Conservation (phyloP, 2,329 filamentous ascomycete species). For the Dactylellina parvicollis region DNA sequence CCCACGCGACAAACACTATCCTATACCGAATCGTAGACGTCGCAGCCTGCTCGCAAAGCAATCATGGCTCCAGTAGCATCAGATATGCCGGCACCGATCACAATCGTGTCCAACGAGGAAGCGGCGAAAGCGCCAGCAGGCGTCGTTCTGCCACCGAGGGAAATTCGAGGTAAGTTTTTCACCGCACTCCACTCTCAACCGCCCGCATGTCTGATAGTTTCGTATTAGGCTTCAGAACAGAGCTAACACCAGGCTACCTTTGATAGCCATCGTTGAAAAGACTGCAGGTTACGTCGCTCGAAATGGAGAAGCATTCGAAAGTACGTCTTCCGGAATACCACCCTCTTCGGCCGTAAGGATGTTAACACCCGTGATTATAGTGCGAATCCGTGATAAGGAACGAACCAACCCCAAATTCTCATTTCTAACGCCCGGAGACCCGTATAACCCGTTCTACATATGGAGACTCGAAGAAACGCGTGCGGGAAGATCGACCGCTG, state of each 20-base stretch:
- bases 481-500: constrained; percentile 80
- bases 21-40: not conserved
- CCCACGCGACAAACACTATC: not conserved
- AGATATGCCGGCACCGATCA: constrained; percentile 38
- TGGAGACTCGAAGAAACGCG: constrained; percentile 90
- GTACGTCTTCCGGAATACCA: constrained; percentile 59
- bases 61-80: constrained; percentile 41
- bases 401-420: constrained; percentile 87
- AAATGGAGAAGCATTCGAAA: constrained; percentile 74
- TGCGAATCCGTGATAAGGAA: constrained; percentile 86
- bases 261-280: constrained; percentile 79
- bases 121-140: constrained; percentile 81
- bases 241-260: constrained; percentile 37
- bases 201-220: constrained; percentile 44
- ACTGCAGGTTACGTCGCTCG: constrained; percentile 89
- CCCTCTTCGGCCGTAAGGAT: constrained; percentile 31
- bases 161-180: constrained; percentile 73
- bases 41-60: not conserved
- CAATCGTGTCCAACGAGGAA: constrained; percentile 63
- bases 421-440: constrained; percentile 81
- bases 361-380: constrained; percentile 60
- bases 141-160: constrained; percentile 83
- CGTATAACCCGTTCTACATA: constrained; percentile 86
- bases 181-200: constrained; percentile 14
- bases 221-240: constrained; percentile 57